Evolutionary conservation across 1,284 basidiomycete species (phyloP).

Genomic region (Phylloboletellus chloephorus): DNA sequence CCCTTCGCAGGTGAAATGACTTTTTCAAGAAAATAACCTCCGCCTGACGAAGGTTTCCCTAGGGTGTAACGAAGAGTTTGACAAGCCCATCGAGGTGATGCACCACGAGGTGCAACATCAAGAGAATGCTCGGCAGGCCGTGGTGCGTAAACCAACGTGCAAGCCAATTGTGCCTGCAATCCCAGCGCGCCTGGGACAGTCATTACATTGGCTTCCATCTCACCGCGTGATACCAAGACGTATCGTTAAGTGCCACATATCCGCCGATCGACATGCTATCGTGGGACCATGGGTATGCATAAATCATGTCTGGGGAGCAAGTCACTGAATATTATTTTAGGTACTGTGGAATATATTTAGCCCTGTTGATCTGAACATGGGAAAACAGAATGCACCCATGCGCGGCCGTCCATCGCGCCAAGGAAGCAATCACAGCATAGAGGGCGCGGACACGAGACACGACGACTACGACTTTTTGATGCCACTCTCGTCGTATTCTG

Average conservation of each 20-base stretch:
- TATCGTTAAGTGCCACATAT: slow-evolving; percentile 39
- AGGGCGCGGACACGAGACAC: slow-evolving; percentile 16
- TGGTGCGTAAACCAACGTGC: slow-evolving; percentile 33
- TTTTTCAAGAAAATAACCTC: not conserved
- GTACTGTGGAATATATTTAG: slow-evolving; percentile 44
- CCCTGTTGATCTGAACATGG: slow-evolving; percentile 34
- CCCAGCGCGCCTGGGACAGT: slow-evolving; percentile 30
- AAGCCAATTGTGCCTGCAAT: slow-evolving; percentile 32
- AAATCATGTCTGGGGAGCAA: not conserved
- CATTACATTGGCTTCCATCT: slow-evolving; percentile 41
- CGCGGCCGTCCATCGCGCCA: slow-evolving; percentile 24
- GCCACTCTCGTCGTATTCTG: slow-evolving; percentile 36
- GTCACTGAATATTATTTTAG: slow-evolving; percentile 26
- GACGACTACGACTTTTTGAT: slow-evolving; percentile 46
- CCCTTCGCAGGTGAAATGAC: slow-evolving; percentile 25
- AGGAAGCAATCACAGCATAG: slow-evolving; percentile 10
- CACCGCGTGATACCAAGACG: slow-evolving; percentile 43
- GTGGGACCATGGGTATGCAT: slow-evolving; percentile 51
- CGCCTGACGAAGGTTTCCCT: slow-evolving; percentile 7
- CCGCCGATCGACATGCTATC: slow-evolving; percentile 42
- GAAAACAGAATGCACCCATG: slow-evolving; percentile 34
- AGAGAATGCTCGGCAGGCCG: slow-evolving; percentile 36
- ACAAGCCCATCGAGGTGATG: slow-evolving; percentile 28
- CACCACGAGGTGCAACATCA: slow-evolving; percentile 25
- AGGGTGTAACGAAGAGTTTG: slow-evolving; percentile 27